A percentile compares a stretch with the other conserved stretches of the same genome.
phyloP scores from a whole-genome alignment of 2,329 filamentous ascomycete species.

The Calonectria pauciramosa region DNA sequence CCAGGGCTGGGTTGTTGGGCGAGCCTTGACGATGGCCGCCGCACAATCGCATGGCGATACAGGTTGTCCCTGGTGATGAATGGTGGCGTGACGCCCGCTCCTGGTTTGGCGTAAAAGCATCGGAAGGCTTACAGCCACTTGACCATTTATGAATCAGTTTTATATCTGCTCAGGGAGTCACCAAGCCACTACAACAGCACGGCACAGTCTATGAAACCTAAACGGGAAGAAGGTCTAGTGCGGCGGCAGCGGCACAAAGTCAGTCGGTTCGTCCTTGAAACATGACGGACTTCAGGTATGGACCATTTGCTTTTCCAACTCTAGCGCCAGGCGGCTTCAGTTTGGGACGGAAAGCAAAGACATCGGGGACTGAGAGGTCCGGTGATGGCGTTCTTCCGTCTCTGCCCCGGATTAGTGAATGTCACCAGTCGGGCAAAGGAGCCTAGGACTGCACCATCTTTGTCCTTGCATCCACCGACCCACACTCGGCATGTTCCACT shows the following conservation, averaged over 20 bases:
- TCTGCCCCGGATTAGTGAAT: conserved; percentile 18
- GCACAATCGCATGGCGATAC: not conserved
- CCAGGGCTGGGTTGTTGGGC: not conserved
- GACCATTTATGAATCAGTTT: conserved; percentile 9
- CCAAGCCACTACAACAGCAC: conserved; percentile 10
- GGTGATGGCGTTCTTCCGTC: conserved; percentile 13
- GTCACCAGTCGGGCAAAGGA: not conserved
- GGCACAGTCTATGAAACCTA: conserved; percentile 5
- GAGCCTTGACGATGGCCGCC: not conserved
- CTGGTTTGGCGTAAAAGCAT: conserved; percentile 1
- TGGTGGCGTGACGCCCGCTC: conserved; percentile 19
- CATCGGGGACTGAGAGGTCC: not conserved
- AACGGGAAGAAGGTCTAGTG: not conserved
- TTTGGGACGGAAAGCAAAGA: not conserved
- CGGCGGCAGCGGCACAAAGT: not conserved
- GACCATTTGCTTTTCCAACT: not conserved
- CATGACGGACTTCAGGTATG: not conserved
- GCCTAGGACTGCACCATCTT: conserved; percentile 10
- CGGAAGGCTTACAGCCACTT: conserved; percentile 20
- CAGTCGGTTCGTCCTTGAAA: conserved; percentile 5
- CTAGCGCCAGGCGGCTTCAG: not conserved
- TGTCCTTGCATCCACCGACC: conserved; percentile 19
- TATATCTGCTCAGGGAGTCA: not conserved
- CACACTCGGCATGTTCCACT: conserved; percentile 21
- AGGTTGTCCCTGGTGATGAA: not conserved